Base-by-base conservation (phyloP, 106 monocot genomes). In the Phalaenopsis aphrodite region DNA sequence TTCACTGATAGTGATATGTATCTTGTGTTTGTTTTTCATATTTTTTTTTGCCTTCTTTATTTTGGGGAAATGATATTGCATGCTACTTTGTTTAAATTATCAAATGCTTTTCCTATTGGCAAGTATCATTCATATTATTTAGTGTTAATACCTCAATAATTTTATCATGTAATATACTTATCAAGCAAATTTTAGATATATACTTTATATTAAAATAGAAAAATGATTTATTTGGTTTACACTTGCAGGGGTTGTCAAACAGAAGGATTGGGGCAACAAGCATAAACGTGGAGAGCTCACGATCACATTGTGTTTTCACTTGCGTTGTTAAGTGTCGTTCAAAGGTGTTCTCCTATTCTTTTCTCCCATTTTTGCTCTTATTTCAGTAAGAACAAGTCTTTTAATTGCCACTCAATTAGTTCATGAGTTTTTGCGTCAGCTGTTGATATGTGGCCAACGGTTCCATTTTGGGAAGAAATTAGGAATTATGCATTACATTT, bases 251-350 rank as follows among this genome's bases (percentile, higher is more conserved):
- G 5, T 82, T 99, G 47, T 85, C 91, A 66, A 91, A 95, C 77
- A 87, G 95, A 81, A 89, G 92, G 72, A 95, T 81, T 1, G 93
- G 99, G 82, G 94, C 93, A 61, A 99, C 99, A 37, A 99, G 93
- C 85, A 83, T 93, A 85, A 99, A 99, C 85, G 85, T 85, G 65
- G 99, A 99, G 73, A 99, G 99, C 84, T 99, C 99, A 19, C 99
- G 99, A 55, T 99, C 99, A 83, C 99, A 99, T 82, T 93, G 99
- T 81, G 95, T 99, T 42, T 95, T 99, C 81, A 99, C 99, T 66
- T 99, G 99, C 78, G 88, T 99, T 71, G 89, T 99, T 43, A 93
- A 95, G 84, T 99, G 90, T 75, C 87, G 87, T 56, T 91, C 88
- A 5, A 99, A 99, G 99, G 99, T 99, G 86, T 49, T 78, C 39